phyloP scores from a whole-genome alignment of 208 protist genomes.

The Zelonia costaricensis region DNA sequence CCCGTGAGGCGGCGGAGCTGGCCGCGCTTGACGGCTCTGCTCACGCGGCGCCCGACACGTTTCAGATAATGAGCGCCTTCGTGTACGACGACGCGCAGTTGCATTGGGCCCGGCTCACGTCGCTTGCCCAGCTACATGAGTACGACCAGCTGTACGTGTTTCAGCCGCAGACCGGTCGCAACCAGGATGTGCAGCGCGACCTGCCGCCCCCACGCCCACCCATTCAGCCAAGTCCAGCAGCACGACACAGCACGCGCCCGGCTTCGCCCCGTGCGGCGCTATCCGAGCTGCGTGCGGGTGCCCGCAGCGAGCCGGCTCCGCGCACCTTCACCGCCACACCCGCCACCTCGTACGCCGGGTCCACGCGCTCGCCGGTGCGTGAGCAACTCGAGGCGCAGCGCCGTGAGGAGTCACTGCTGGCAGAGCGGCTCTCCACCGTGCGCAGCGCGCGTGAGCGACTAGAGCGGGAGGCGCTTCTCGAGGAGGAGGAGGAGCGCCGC shows the following conservation, averaged over 20 bases:
- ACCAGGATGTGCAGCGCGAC: slow-evolving; percentile 70
- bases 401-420: slow-evolving; percentile 31
- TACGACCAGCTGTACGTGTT: slow-evolving; percentile 89
- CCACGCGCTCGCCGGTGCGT: slow-evolving; percentile 19
- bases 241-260: too few species aligned
- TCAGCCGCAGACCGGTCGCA: slow-evolving; percentile 62
- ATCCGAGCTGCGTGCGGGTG: neutral
- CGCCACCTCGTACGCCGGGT: neutral
- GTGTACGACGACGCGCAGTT: slow-evolving; percentile 72
- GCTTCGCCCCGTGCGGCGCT: too few species aligned
- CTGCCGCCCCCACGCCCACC: slow-evolving; percentile 69
- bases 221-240: slow-evolving; percentile 17
- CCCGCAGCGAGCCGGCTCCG: neutral
- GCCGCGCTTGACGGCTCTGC: neutral
- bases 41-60: neutral
- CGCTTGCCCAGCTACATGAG: slow-evolving; percentile 64
- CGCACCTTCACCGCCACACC: slow-evolving; percentile 1
- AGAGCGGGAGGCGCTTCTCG: slow-evolving; percentile 35
- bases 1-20: slow-evolving; percentile 26
- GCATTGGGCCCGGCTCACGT: slow-evolving; percentile 59
- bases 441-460: slow-evolving; percentile 46
- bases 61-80: slow-evolving; percentile 46
- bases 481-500: slow-evolving; percentile 43
- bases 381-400: slow-evolving; percentile 50
- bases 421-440: slow-evolving; percentile 25